phyloP scores from a whole-genome alignment of 1,139 yeast genomes.

The Lodderomyces parapsilosis region DNA sequence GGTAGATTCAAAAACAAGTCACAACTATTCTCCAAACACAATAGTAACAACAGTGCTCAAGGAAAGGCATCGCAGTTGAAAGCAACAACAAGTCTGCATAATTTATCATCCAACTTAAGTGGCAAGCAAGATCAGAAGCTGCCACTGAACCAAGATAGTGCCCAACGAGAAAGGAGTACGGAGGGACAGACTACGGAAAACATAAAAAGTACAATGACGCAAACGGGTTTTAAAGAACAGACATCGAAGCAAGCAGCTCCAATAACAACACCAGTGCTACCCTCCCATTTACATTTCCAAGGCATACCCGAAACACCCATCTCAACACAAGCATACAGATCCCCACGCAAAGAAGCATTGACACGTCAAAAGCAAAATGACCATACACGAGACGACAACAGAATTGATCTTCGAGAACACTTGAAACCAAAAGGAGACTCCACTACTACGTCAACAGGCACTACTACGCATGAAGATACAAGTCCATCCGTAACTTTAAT shows the following conservation, averaged over 20 bases:
- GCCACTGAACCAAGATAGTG: background rate
- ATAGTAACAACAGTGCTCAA: too few species aligned
- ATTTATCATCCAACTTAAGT: background rate
- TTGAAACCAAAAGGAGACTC: constrained; percentile 14
- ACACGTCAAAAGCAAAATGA: constrained; percentile 38
- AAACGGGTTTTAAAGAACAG: background rate
- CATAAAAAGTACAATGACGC: background rate
- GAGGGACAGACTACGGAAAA: background rate
- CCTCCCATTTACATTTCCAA: constrained; percentile 1
- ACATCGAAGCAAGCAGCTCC: constrained; percentile 1
- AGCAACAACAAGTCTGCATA: background rate
- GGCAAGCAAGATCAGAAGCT: background rate
- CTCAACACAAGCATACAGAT: constrained; percentile 7
- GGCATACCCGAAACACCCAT: constrained; percentile 1
- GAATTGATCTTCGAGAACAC: constrained; percentile 31
- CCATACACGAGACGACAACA: constrained; percentile 23
- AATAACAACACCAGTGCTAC: background rate
- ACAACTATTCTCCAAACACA: background rate
- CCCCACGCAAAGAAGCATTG: constrained; percentile 41
- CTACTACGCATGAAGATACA: background rate
- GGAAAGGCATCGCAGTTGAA: background rate
- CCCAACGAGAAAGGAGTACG: background rate
- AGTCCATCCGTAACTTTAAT: background rate
- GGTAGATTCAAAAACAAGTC: background rate
- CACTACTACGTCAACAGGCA: background rate